phyloP scores from a whole-genome alignment of 2,329 filamentous ascomycete genomes.

The Dothideomycetes sp. region DNA sequence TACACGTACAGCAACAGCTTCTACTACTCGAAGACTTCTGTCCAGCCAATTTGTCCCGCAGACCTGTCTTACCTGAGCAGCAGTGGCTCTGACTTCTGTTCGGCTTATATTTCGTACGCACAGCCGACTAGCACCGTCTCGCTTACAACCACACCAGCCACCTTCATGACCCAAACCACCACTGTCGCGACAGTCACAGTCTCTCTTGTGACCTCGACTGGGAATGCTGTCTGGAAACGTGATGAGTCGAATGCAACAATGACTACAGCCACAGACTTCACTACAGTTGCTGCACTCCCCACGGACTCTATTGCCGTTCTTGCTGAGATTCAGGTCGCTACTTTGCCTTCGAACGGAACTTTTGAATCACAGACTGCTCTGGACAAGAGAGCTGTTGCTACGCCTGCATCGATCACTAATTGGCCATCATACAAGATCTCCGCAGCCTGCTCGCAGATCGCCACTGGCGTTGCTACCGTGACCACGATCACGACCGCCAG shows the following conservation, averaged over 20 bases:
- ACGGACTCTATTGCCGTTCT: background rate
- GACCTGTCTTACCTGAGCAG: background rate
- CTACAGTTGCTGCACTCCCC: background rate
- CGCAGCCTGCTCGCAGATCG: constrained; percentile 8
- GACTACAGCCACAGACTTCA: background rate
- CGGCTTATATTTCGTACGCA: background rate
- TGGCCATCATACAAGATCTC: constrained; percentile 9
- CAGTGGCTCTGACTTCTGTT: constrained; percentile 1
- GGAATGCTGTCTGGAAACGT: background rate
- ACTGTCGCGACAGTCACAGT: constrained; percentile 2
- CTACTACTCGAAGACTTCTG: background rate
- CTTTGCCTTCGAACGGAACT: background rate
- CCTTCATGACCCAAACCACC: constrained; percentile 1
- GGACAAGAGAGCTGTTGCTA: background rate
- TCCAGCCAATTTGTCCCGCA: background rate
- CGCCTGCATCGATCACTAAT: constrained; percentile 4
- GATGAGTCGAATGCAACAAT: background rate
- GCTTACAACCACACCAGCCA: background rate
- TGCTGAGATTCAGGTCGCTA: background rate
- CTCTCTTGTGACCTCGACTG: background rate
- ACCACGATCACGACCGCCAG: constrained; percentile 2
- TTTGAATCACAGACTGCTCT: background rate
- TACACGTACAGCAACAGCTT: constrained; percentile 2
- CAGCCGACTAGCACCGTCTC: background rate
- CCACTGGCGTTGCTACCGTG: constrained; percentile 7